Percentiles rank a stretch among this genome's conserved stretches.
Evolutionary conservation across 805 yeast species (phyloP).

Genomic region (Barnettozyma populi): DNA sequence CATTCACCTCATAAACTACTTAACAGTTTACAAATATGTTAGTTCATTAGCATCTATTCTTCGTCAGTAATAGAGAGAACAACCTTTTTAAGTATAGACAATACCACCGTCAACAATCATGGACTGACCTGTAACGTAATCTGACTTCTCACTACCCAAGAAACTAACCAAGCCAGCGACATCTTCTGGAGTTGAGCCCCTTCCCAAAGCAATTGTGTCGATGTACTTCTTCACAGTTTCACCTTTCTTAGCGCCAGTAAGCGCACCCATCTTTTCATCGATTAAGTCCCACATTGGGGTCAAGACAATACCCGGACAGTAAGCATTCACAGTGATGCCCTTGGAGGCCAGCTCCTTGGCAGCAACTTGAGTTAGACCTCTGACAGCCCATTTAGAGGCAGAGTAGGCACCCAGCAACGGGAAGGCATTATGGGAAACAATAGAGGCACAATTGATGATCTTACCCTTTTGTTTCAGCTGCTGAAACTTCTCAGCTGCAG

Average conservation of each 20-base stretch:
- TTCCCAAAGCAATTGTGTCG: constrained; percentile 29
- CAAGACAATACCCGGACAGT: constrained; percentile 37
- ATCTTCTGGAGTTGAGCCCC: constrained; percentile 33
- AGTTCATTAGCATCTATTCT: too few species aligned
- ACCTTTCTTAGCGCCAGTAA: constrained; percentile 26
- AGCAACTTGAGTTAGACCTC: constrained; percentile 31
- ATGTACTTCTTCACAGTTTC: constrained; percentile 23
- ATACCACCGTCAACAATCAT: constrained; percentile 35
- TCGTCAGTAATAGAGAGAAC: neutral
- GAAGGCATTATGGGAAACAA: constrained; percentile 30
- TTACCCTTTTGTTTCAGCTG: constrained; percentile 30
- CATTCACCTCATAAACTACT: too few species aligned
- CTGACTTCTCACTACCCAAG: constrained; percentile 31
- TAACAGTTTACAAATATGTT: too few species aligned
- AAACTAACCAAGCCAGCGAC: constrained; percentile 31
- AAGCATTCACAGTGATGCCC: constrained; percentile 34
- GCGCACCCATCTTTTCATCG: constrained; percentile 23
- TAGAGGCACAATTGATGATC: constrained; percentile 34
- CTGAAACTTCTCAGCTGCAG: constrained; percentile 27
- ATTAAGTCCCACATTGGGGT: constrained; percentile 34
- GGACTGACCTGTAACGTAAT: constrained; percentile 32
- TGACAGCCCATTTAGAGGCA: constrained; percentile 34
- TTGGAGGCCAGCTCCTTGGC: constrained; percentile 33
- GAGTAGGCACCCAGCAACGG: constrained; percentile 30
- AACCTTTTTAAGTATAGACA: constrained; percentile 8